phyloP scores from a whole-genome alignment of 352 stramenopile genomes.

The Stramenopiles sp. region DNA sequence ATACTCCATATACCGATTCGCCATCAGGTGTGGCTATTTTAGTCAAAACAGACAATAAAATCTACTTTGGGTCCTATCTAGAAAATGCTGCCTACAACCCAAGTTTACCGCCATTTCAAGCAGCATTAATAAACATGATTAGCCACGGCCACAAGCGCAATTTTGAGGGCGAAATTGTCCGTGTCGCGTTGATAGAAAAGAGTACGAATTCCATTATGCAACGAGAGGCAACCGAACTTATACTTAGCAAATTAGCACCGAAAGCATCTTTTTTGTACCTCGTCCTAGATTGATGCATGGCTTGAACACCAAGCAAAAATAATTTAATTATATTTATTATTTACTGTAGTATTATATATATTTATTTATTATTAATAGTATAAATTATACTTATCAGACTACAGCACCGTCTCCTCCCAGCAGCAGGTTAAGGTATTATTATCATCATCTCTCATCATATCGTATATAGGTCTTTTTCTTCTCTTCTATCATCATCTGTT shows the following conservation, averaged over 20 bases:
- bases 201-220: background rate
- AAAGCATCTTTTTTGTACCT: background rate
- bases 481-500: too few species aligned
- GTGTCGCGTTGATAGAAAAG: background rate
- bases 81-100: conserved; percentile 10
- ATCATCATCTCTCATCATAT: too few species aligned
- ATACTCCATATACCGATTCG: conserved; percentile 5
- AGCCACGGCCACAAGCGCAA: background rate
- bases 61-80: background rate
- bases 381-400: too few species aligned
- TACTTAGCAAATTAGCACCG: background rate
- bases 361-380: too few species aligned
- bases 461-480: too few species aligned
- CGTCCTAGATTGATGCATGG: too few species aligned
- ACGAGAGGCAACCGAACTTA: background rate
- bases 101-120: conserved; percentile 9
- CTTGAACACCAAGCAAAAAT: too few species aligned
- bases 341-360: too few species aligned
- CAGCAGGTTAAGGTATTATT: too few species aligned
- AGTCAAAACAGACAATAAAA: background rate
- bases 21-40: background rate
- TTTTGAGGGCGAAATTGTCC: background rate
- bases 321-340: too few species aligned
- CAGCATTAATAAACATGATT: background rate
- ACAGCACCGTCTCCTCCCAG: too few species aligned